A percentile compares a stretch with the other conserved stretches of the same genome.
phyloP scores from a whole-genome alignment of 345 rosid genomes.

The Anastatica hierochuntica region DNA sequence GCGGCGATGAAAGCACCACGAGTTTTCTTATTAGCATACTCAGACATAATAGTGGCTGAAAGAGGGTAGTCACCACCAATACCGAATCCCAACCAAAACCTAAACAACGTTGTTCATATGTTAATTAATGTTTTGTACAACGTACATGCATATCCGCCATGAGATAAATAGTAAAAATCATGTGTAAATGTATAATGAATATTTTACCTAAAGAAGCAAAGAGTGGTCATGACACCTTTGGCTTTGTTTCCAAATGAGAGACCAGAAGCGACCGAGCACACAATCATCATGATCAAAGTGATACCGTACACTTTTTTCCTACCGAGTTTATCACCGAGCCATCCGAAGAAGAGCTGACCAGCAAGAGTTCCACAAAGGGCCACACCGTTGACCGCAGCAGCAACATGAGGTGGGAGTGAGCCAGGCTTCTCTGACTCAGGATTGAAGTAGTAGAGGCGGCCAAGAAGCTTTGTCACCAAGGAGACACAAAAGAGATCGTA shows the following conservation, averaged over 20 bases:
- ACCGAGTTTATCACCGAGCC: too few relatives aligned
- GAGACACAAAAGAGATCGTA: too few relatives aligned
- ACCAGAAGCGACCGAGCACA: too few relatives aligned
- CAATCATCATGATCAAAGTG: too few relatives aligned
- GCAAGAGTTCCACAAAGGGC: too few relatives aligned
- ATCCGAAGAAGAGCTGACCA: too few relatives aligned
- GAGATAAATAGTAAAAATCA: background rate
- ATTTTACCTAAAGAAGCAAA: constrained; percentile 27
- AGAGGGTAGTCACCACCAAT: constrained; percentile 30
- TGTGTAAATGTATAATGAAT: background rate
- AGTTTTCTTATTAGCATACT: constrained; percentile 29
- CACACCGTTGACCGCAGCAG: constrained; percentile 29
- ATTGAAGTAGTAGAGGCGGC: constrained; percentile 46
- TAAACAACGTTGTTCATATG: too few relatives aligned
- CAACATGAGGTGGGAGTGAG: constrained; percentile 22
- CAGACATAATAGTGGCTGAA: constrained; percentile 34
- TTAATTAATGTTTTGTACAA: too few relatives aligned
- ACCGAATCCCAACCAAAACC: constrained; percentile 35
- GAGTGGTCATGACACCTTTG: constrained; percentile 25
- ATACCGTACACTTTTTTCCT: too few relatives aligned
- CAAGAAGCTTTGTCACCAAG: constrained; percentile 55
- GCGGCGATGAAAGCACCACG: too few relatives aligned
- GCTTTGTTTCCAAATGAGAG: background rate
- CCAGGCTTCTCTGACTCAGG: constrained; percentile 23
- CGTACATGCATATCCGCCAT: too few relatives aligned